Evolutionary conservation across 805 yeast species (phyloP).

Genomic region (Wickerhamia fluorescens): DNA sequence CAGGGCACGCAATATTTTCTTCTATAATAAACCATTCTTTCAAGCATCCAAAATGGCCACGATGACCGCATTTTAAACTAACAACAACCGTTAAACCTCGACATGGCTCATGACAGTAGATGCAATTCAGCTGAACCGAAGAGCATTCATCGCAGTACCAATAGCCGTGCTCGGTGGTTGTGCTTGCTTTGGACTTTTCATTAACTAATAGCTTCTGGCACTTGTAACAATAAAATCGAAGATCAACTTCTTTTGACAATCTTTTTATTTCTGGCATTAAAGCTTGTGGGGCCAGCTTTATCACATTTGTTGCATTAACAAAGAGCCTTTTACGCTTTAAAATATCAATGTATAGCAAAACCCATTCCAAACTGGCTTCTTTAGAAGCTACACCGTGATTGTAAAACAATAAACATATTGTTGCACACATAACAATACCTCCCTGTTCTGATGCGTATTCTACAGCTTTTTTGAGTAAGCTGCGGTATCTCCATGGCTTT

Average conservation of each 20-base stretch:
- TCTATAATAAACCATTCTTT: slow-evolving; percentile 68
- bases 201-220: slow-evolving; percentile 57
- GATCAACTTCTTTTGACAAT: slow-evolving; percentile 25
- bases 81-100: slow-evolving; percentile 58
- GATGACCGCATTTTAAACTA: slow-evolving; percentile 73
- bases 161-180: slow-evolving; percentile 44
- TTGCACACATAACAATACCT: slow-evolving; percentile 53
- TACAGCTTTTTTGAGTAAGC: slow-evolving; percentile 44
- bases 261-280: slow-evolving; percentile 22
- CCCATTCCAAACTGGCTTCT: slow-evolving; percentile 46
- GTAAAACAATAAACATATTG: slow-evolving; percentile 49
- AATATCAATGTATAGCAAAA: slow-evolving; percentile 47
- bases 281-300: slow-evolving; percentile 34
- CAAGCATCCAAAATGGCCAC: slow-evolving; percentile 78
- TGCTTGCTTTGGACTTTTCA: slow-evolving; percentile 39
- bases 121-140: slow-evolving; percentile 57
- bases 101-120: slow-evolving; percentile 70
- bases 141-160: slow-evolving; percentile 83
- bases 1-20: slow-evolving; percentile 68
- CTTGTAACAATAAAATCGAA: slow-evolving; percentile 49
- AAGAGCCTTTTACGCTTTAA: slow-evolving; percentile 46
- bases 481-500: slow-evolving; percentile 53
- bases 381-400: slow-evolving; percentile 5
- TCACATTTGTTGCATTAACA: slow-evolving; percentile 49
- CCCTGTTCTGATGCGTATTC: slow-evolving; percentile 55